Base-by-base conservation (phyloP, 2,329 filamentous ascomycete species). In the Dryadomyces quercus-mongolicae region DNA sequence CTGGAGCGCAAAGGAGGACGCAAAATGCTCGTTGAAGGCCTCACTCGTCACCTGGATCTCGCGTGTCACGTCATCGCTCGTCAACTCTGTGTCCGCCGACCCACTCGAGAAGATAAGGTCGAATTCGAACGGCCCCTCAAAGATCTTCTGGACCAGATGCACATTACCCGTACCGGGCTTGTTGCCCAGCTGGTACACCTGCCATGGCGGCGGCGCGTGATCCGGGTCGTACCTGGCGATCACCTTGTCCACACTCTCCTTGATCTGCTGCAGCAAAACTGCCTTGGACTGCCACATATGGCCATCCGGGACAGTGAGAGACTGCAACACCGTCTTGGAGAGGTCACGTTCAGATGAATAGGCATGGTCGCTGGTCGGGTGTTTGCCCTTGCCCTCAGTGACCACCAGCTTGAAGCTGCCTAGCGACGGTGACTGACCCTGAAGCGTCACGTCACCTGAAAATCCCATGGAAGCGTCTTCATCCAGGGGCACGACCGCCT, bases 101-200 rank as follows among this genome's bases (percentile, higher is more conserved):
- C 73, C 82, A 56, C 91, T 95, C 5, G 88, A 89, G 71, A 90
- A 96, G 50, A 97, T 75, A 53, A 97, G 76, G 66, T 97, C 93
- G 62, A 97, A 97, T 72, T 91, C 89, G 63, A 97, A 98, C 1
- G 84, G 68, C 1, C 93, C 92, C 62, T 91, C 80, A 62, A 95
- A 97, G 2, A 90, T 81, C 70, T 95, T 96, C 69, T 98, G 89
- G 16, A 97, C 76, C 44, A 95, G 71, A 59, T 98, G 92, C 15
- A 88, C 71, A 64, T 97, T 97, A 34, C 90, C 92, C 13, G 69
- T 63, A 5, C 78, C 81, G 2, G 86, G 83, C 36, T 71, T 68
- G 66, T 95, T 85, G 47, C 75, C 70, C 53, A 97, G 75, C 7
- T 88, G 88, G 67, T 94, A 96, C 1, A 91, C 77, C 66, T 93